Conservation (phyloP, 371 early-diverging fungal species). For the Rhizopus sp. region DNA sequence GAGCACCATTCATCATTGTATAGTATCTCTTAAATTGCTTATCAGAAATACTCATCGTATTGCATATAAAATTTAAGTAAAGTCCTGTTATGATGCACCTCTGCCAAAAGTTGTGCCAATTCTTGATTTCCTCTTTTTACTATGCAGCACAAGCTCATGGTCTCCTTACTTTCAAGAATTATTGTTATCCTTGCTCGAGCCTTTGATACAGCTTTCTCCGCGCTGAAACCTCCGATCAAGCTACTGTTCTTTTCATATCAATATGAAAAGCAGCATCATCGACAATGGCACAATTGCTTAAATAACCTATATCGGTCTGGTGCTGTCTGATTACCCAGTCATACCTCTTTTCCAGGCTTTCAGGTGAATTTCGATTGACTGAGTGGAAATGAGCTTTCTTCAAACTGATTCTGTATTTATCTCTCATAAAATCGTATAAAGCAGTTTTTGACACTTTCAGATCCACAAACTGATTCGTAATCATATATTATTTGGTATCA, state of each 20-base stretch:
- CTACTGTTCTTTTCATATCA: constrained; percentile 8
- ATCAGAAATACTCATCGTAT: constrained; percentile 5
- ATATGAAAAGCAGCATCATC: constrained; percentile 14
- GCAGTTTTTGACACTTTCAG: constrained; percentile 5
- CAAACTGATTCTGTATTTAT: constrained; percentile 8
- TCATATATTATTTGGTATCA: background rate
- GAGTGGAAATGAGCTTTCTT: constrained; percentile 12
- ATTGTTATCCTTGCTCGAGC: background rate
- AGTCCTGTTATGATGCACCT: background rate
- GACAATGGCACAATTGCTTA: constrained; percentile 14
- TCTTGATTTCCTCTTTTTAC: constrained; percentile 2
- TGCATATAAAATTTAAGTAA: constrained; percentile 1
- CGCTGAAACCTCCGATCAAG: background rate
- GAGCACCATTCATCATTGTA: constrained; percentile 1
- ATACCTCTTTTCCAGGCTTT: constrained; percentile 10
- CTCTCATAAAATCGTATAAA: constrained; percentile 6
- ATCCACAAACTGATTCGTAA: constrained; percentile 1
- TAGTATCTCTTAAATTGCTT: constrained; percentile 6
- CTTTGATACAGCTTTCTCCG: constrained; percentile 7
- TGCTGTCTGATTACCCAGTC: constrained; percentile 5
- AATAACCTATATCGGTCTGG: constrained; percentile 12
- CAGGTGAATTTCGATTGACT: background rate
- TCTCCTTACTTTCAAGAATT: constrained; percentile 1
- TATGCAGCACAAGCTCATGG: background rate
- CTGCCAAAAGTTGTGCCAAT: background rate